A percentile compares a stretch with the other conserved stretches of the same genome.
Conservation (phyloP, 805 yeast species). For the Ogataea chonburiensis region DNA sequence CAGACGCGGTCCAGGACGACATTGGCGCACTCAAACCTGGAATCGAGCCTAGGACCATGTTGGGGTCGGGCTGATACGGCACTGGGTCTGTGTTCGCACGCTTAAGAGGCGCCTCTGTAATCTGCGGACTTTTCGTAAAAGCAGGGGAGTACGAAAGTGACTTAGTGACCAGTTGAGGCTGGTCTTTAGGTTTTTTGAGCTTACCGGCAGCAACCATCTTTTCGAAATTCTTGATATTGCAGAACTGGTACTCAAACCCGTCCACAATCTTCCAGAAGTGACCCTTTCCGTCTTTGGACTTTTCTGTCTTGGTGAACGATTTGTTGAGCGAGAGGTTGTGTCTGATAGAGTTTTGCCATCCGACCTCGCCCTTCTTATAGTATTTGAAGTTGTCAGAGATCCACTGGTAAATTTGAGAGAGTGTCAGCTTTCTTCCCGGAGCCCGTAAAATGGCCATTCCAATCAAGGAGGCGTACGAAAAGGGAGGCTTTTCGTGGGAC, state of each 20-base stretch:
- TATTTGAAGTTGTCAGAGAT: constrained; percentile 81
- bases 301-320: constrained; percentile 86
- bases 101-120: constrained; percentile 4
- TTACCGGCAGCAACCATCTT: constrained; percentile 20
- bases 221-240: constrained; percentile 57
- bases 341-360: constrained; percentile 97
- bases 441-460: constrained; percentile 90
- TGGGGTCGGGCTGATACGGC: constrained; percentile 1
- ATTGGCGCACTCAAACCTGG: constrained; percentile 41
- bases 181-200: constrained; percentile 12
- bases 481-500: constrained; percentile 74
- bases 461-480: constrained; percentile 88
- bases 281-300: constrained; percentile 87
- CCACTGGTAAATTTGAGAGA: constrained; percentile 89
- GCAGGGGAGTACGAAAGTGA: constrained; percentile 12
- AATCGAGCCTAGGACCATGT: constrained; percentile 25
- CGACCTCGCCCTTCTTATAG: constrained; percentile 81
- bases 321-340: constrained; percentile 91
- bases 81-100: constrained; percentile 11
- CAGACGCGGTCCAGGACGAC: constrained; percentile 42
- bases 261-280: constrained; percentile 90
- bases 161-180: constrained; percentile 8
- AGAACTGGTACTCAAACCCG: constrained; percentile 81
- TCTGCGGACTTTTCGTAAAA: constrained; percentile 1
- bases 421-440: constrained; percentile 65